Evolutionary conservation across 1,284 basidiomycete genomes (phyloP), one percentile per base, ranked within the genome.

Genomic region (Puccinia sorghi): DNA sequence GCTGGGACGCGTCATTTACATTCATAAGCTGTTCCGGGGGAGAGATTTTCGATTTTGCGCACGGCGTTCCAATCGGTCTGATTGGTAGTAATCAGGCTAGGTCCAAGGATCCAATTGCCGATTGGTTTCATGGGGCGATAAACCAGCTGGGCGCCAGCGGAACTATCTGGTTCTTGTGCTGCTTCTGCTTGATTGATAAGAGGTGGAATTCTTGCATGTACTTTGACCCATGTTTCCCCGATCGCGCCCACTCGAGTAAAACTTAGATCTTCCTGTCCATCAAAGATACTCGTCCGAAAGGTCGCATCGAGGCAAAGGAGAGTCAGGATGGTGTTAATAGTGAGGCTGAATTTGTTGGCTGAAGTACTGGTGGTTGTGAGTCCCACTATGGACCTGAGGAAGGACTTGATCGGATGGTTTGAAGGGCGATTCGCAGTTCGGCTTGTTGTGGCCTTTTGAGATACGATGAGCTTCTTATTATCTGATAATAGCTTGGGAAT

Each of bases 181-280:
- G 2, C n/a, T n/a, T n/a, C 6, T 50, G 0, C 13, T 2, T 37
- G 27, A 37, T 67, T 17, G 27, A 32, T 73, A 43, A 37, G 69
- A 27, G 80, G 79, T 20, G 90, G 90, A 82, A 89, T 88, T 39
- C 90, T 88, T 15, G 89, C 87, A 48, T 87, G 84, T 64, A 92
- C 86, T 83, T 91, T 91, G 80, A 85, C 89, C 69, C 86, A 85
- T 81, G 89, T 88, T 13, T 89, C 88, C 82, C 89, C 88, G 67
- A 92, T 87, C 3, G 90, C 90, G 13, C 91, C 90, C 71, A 91
- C 85, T 67, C 90, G 88, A 3, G 88, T 88, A 83, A 90, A 92
- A 6, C 86, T 85, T 79, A 91, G 87, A 82, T 88, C 86, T 15
- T 84, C 73, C 32, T 89, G 88, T 61, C 87, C 82, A 82, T 90